Conservation (phyloP, 805 yeast genomes). For the Candida pini region DNA sequence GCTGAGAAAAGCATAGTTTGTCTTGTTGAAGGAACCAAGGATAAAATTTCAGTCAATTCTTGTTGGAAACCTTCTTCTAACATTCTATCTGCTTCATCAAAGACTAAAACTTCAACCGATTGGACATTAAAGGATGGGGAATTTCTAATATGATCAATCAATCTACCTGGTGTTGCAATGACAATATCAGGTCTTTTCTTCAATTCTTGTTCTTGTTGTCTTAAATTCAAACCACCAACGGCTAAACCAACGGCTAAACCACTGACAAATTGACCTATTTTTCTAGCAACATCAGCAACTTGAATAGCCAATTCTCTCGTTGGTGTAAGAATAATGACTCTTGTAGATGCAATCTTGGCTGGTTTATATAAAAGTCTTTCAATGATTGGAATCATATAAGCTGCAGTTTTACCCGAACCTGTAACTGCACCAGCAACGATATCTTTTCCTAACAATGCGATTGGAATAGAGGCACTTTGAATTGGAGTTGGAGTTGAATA, state of each 20-base stretch:
- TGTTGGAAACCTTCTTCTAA: constrained; percentile 98
- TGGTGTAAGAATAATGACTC: constrained; percentile 89
- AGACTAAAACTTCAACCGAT: constrained; percentile 81
- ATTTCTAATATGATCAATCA: constrained; percentile 93
- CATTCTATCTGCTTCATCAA: constrained; percentile 99
- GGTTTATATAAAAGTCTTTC: constrained; percentile 91
- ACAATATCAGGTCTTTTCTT: constrained; percentile 93
- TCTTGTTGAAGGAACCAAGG: constrained; percentile 81
- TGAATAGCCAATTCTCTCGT: constrained; percentile 98
- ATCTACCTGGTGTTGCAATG: constrained; percentile 97
- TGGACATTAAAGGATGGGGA: constrained; percentile 91
- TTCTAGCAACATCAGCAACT: constrained; percentile 88
- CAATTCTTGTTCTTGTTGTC: constrained; percentile 93
- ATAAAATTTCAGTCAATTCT: constrained; percentile 85
- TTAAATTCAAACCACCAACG: constrained; percentile 93
- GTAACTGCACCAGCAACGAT: constrained; percentile 99
- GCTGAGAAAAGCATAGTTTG: constrained; percentile 96
- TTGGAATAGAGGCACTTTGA: constrained; percentile 90
- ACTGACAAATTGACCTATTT: constrained; percentile 69
- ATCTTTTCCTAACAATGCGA: constrained; percentile 90
- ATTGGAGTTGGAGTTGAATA: constrained; percentile 90
- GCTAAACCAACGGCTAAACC: constrained; percentile 88
- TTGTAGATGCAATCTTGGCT: constrained; percentile 74
- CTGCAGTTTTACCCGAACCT: constrained; percentile 99
- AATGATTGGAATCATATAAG: constrained; percentile 91